Base-by-base conservation (phyloP, 495 filamentous ascomycete species). In the Xylaria flabelliformis region DNA sequence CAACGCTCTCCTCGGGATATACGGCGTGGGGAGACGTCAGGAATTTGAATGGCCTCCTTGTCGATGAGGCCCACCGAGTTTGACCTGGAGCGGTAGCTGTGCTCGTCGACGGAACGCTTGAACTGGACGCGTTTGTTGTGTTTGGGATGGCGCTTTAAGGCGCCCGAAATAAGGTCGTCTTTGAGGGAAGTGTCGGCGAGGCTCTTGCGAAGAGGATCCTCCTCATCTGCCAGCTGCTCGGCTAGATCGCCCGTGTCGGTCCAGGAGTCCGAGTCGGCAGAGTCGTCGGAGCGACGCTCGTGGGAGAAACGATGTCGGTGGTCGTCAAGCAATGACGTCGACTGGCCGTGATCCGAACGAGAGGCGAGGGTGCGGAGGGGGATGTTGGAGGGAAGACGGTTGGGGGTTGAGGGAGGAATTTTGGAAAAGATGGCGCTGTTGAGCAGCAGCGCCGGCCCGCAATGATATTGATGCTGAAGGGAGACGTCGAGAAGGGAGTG, bases 231-330 rank as follows among this genome's bases (percentile, higher is more conserved):
- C 74, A 94, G 86, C 86, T 97, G 95, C 83, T 97, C 94, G 74
- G 92, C 92, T 71, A 98, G 88, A 83, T 98, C 96, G 65, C 94
- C 96, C 61, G 94, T 96, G 78, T 97, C 94, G 78, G 93, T 93
- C 94, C 94, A 97, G 39, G 93, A 95, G 80, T 92, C 91, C 69
- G 74, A 77, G 74, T 82, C 82, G 74, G 91, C 90, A 66, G 92
- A 93, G 77, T 87, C 89, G 75, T 82, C 85, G 68, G 90, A 91
- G 80, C 84, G 87, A 82, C 80, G 79, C 77, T 77, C 79, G 76
- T 82, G 75, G 77, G 76, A 78, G 78, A 78, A 26, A 66, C 73
- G 77, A 70, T 74, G 78, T 59, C 78, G 78, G 76, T 80, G 81
- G 71, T 74, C 72, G 66, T 80, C 75, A 70, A 83, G 80, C 72